Base-by-base conservation (phyloP, 805 yeast genomes). In the Danielozyma ontarioensis region DNA sequence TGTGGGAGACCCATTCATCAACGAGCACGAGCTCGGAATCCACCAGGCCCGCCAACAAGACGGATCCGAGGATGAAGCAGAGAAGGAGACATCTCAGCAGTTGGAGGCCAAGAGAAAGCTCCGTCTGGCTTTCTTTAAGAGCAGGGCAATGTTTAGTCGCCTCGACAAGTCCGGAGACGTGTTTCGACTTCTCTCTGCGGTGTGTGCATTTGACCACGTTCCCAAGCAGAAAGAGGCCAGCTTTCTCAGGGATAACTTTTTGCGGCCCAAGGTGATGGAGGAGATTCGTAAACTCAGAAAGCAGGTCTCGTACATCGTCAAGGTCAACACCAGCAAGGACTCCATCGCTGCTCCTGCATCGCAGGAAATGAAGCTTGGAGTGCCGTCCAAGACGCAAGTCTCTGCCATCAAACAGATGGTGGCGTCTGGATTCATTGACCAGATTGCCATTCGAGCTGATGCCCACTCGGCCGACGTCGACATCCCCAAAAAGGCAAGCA, bases 371-470 rank as follows among this genome's bases (percentile, higher is more conserved):
- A 76, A 69, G 50, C 59, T 84, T n/a, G 74, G 68, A 0, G 74
- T 83, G 5, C 97, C 97, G 1, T 60, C 71, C 6, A 73, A 75
- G 24, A 52, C 59, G 4, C 98, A 93, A 59, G 53, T 87, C 4
- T 72, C 77, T 33, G 83, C 93, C 1, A 58, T 93, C 41, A 89
- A 87, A 50, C 99, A 93, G 59, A 89, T 93, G 78, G 68, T 90
- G 3, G 76, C 96, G 4, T 81, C 97, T 0, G 98, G 97, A 0
- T 93, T 84, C 48, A 70, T 93, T 25, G 99, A 93, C 55, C 95
- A 85, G 51, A 73, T 90, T 15, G 95, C 95, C 1, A 74, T 86
- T 12, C 70, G 97, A 40, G 89, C 86, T 1, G 97, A 89, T 50
- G 45, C 78, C 21, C 59, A 78, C 5, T 78, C 84, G 13, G 65